phyloP scores from a whole-genome alignment of 768 basidiomycete species.

The Lactarius trivialis region DNA sequence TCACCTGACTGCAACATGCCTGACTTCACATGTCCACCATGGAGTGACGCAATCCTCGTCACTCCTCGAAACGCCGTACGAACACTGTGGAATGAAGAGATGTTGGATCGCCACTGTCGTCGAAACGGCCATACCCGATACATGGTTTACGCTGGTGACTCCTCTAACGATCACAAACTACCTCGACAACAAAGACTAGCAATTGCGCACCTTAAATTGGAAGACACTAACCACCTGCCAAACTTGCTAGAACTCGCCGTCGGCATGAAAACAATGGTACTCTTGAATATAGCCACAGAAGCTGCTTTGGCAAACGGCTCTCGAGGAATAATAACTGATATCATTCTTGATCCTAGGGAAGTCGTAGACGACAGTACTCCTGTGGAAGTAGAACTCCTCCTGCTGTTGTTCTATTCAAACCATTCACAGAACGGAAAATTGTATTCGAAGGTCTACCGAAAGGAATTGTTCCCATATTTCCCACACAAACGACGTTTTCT shows the following conservation, averaged over 20 bases:
- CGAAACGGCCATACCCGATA: constrained; percentile 25
- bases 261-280: constrained; percentile 38
- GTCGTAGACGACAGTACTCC: too few species aligned
- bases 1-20: not conserved
- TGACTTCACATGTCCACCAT: constrained; percentile 21
- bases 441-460: too few species aligned
- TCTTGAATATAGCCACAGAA: constrained; percentile 36
- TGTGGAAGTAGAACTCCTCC: too few species aligned
- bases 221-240: constrained; percentile 9
- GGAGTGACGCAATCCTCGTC: constrained; percentile 32
- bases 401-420: not conserved
- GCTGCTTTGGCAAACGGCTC: constrained; percentile 38
- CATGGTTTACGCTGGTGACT: constrained; percentile 30
- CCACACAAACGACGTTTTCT: too few species aligned
- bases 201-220: not conserved
- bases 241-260: constrained; percentile 25
- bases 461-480: not conserved
- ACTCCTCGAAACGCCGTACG: constrained; percentile 36
- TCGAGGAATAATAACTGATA: constrained; percentile 29
- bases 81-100: constrained; percentile 33
- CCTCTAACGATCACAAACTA: constrained; percentile 11
- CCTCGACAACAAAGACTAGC: constrained; percentile 18
- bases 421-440: too few species aligned
- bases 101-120: constrained; percentile 25
- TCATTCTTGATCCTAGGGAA: constrained; percentile 32